Percentiles rank a stretch among this genome's conserved stretches.
These are phyloP conservation scores for Carpinus viminea DNA, from an alignment of 306 rosid genomes.

Conservation along the genomic window DNA sequence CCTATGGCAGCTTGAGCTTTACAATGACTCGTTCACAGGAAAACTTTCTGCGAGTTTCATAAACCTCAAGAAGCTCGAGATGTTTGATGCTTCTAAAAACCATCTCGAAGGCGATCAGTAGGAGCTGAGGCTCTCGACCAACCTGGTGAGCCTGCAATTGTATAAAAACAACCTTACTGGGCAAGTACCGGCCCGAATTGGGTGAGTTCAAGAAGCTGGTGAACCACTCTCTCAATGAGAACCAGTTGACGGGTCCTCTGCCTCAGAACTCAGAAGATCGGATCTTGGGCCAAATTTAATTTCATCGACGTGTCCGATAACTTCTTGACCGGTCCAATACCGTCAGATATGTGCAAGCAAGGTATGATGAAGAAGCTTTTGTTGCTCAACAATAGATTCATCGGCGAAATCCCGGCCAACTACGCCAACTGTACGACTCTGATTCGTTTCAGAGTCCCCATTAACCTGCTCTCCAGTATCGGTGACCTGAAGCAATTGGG, in stretches of 20 bases:
- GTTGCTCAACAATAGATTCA: conserved; percentile 71
- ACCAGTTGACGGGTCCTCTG: conserved; percentile 61
- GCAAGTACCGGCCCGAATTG: conserved; percentile 60
- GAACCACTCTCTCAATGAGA: conserved; percentile 57
- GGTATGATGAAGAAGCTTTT: conserved; percentile 57
- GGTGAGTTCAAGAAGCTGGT: conserved; percentile 66
- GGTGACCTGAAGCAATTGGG: conserved; percentile 54
- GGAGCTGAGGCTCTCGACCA: conserved; percentile 46
- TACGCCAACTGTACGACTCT: conserved; percentile 55
- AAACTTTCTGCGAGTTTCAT: conserved; percentile 57
- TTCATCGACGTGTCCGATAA: conserved; percentile 85
- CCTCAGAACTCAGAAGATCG: conserved; percentile 73
- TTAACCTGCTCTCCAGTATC: conserved; percentile 54
- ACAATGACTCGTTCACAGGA: conserved; percentile 55
- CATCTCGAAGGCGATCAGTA: conserved; percentile 58
- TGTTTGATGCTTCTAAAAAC: conserved; percentile 66
- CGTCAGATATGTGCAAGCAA: conserved; percentile 77
- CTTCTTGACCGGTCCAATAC: conserved; percentile 64
- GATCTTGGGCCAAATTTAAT: conserved; percentile 57
- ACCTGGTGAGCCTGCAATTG: conserved; percentile 57
- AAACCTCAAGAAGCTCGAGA: conserved; percentile 47
- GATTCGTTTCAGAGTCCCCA: conserved; percentile 60
- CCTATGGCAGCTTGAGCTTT: conserved; percentile 73
- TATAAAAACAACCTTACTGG: conserved; percentile 59
- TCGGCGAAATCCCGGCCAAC: conserved; percentile 71